phyloP scores from a whole-genome alignment of 2,329 filamentous ascomycete genomes.

The Aspergillus sp. region DNA sequence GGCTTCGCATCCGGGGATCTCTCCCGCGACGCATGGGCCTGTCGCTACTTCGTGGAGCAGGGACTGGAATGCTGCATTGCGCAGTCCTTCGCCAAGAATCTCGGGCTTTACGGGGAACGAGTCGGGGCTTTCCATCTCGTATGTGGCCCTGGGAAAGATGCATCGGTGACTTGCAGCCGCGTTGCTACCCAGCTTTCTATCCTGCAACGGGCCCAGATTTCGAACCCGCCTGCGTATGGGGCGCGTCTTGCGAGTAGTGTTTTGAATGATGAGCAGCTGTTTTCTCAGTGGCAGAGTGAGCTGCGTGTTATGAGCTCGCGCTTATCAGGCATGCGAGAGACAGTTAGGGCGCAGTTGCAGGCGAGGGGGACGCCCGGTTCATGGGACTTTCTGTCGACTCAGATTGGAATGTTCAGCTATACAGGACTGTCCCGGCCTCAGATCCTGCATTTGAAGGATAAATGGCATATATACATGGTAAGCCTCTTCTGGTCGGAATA shows the following conservation, averaged over 20 bases:
- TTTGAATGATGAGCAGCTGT: slow-evolving; percentile 78
- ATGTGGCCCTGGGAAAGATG: slow-evolving; percentile 67
- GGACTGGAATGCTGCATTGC: slow-evolving; percentile 71
- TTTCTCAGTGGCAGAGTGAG: slow-evolving; percentile 89
- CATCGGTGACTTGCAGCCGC: slow-evolving; percentile 58
- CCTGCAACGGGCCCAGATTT: slow-evolving; percentile 95
- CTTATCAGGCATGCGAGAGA: slow-evolving; percentile 80
- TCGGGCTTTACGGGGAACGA: slow-evolving; percentile 91
- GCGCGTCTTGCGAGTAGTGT: slow-evolving; percentile 83
- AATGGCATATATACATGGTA: slow-evolving; percentile 54
- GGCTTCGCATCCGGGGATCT: slow-evolving; percentile 94
- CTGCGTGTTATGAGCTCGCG: slow-evolving; percentile 90
- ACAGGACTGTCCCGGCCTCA: slow-evolving; percentile 53
- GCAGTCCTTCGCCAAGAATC: slow-evolving; percentile 64
- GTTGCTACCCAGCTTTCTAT: slow-evolving; percentile 88
- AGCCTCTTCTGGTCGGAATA: slow-evolving; percentile 10
- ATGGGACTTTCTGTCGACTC: slow-evolving; percentile 97
- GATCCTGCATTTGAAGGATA: slow-evolving; percentile 46
- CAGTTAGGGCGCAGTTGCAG: slow-evolving; percentile 70
- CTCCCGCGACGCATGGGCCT: slow-evolving; percentile 80
- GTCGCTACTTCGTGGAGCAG: slow-evolving; percentile 89
- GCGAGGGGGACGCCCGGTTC: slow-evolving; percentile 79
- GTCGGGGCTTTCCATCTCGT: slow-evolving; percentile 96
- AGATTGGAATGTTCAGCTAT: slow-evolving; percentile 99
- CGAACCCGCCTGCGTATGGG: slow-evolving; percentile 92